Conservation (phyloP, 805 yeast genomes). For the Myxozyma vanderwaltii region DNA sequence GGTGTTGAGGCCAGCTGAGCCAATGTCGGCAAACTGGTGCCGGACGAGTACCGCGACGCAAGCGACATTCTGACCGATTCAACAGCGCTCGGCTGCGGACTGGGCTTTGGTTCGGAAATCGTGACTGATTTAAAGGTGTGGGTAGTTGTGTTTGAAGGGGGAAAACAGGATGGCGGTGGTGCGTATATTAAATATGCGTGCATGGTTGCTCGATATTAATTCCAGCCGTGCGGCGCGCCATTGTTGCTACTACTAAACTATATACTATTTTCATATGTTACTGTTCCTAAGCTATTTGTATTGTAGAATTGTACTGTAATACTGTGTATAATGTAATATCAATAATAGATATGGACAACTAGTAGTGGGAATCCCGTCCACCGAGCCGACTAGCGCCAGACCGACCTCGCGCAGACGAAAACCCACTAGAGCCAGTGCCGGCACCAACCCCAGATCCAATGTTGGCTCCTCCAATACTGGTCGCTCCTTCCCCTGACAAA, state of each 20-base stretch:
- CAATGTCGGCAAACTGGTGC: slow-evolving; percentile 7
- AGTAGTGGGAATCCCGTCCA: slow-evolving; percentile 5
- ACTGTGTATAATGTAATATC: no score
- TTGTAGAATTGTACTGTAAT: no score
- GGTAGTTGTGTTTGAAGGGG: no score
- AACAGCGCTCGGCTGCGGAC: slow-evolving; percentile 16
- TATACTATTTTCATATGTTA: no score
- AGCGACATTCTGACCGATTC: slow-evolving; percentile 30
- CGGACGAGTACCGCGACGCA: slow-evolving; percentile 19
- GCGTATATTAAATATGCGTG: no score
- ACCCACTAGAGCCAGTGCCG: slow-evolving; percentile 5
- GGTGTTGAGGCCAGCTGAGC: neutral
- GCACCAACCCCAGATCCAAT: neutral
- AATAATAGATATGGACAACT: neutral
- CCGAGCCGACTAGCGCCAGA: slow-evolving; percentile 18
- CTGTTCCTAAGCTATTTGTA: no score
- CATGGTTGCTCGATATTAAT: no score
- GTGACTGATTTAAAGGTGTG: neutral
- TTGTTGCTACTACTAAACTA: no score
- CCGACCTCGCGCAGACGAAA: slow-evolving; percentile 18
- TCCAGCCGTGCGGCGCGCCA: no score
- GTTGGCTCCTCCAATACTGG: neutral
- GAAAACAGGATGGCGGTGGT: no score
- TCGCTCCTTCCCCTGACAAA: slow-evolving; percentile 16
- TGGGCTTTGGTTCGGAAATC: neutral